Evolutionary conservation across 2,329 filamentous ascomycete genomes (phyloP).

Genomic region (Penicillium sp.): DNA sequence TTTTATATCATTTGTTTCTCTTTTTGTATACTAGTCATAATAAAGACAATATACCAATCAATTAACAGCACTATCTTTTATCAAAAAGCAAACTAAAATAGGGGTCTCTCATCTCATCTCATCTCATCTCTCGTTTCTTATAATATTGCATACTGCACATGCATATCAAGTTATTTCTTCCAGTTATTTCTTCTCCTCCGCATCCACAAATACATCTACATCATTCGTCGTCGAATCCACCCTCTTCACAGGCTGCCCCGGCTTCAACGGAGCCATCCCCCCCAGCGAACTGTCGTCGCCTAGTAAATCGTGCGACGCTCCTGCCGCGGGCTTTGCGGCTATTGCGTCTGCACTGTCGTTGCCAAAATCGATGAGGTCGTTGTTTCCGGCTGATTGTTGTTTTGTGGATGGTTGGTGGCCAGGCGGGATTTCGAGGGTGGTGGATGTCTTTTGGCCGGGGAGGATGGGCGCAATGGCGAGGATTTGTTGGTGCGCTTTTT

Average conservation of each 20-base stretch:
- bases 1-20: neutral
- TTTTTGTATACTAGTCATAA: neutral
- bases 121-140: too few species aligned
- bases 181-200: constrained; percentile 24
- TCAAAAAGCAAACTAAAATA: constrained; percentile 16
- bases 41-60: neutral
- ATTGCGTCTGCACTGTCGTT: constrained; percentile 2
- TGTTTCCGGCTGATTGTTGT: constrained; percentile 2
- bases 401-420: constrained; percentile 12
- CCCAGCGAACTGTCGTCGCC: constrained; percentile 12
- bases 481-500: constrained; percentile 75
- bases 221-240: constrained; percentile 37
- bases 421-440: constrained; percentile 55
- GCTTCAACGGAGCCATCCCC: too few species aligned
- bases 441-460: constrained; percentile 63
- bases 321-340: constrained; percentile 1
- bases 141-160: too few species aligned
- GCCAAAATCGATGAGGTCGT: constrained; percentile 26
- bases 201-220: constrained; percentile 44
- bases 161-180: too few species aligned
- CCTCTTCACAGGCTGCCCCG: constrained; percentile 32
- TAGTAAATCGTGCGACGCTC: constrained; percentile 17
- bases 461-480: constrained; percentile 81
- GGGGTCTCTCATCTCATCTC: too few species aligned
- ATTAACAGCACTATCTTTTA: constrained; percentile 5